phyloP scores from a whole-genome alignment of 306 rosid genomes.

The Comarum palustre region DNA sequence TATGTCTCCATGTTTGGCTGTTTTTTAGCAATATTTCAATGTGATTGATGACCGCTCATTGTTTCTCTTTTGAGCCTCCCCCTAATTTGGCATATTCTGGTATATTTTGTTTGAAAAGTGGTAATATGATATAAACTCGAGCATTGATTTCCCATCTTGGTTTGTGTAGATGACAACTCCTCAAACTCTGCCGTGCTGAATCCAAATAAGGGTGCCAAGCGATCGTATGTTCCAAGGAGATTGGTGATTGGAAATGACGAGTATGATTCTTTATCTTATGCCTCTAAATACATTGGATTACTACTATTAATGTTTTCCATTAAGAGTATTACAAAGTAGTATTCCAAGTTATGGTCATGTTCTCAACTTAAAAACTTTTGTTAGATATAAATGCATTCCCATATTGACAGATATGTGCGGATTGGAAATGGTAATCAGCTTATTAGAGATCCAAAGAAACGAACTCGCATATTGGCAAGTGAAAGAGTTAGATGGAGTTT shows the following conservation, averaged over 20 bases:
- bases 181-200: slow-evolving; percentile 37
- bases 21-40: background rate
- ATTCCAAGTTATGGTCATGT: background rate
- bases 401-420: slow-evolving; percentile 67
- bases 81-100: background rate
- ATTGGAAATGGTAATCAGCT: slow-evolving; percentile 94
- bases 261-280: slow-evolving; percentile 51
- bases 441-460: slow-evolving; percentile 83
- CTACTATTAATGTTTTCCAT: slow-evolving; percentile 6
- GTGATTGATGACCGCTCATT: background rate
- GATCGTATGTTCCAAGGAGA: slow-evolving; percentile 70
- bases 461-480: slow-evolving; percentile 81
- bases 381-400: slow-evolving; percentile 15
- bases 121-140: slow-evolving; percentile 16
- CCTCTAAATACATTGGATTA: slow-evolving; percentile 5
- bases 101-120: slow-evolving; percentile 16
- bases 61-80: background rate
- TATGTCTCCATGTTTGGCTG: background rate
- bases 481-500: slow-evolving; percentile 98
- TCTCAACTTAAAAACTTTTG: background rate
- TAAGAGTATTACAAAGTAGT: background rate
- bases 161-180: slow-evolving; percentile 60
- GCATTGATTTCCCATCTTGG: slow-evolving; percentile 5
- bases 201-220: slow-evolving; percentile 57
- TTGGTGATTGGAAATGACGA: slow-evolving; percentile 89